These are phyloP conservation scores for Tetrapyrgos nigripes DNA, from an alignment of 1,284 basidiomycete genomes.

Conservation along the genomic window DNA sequence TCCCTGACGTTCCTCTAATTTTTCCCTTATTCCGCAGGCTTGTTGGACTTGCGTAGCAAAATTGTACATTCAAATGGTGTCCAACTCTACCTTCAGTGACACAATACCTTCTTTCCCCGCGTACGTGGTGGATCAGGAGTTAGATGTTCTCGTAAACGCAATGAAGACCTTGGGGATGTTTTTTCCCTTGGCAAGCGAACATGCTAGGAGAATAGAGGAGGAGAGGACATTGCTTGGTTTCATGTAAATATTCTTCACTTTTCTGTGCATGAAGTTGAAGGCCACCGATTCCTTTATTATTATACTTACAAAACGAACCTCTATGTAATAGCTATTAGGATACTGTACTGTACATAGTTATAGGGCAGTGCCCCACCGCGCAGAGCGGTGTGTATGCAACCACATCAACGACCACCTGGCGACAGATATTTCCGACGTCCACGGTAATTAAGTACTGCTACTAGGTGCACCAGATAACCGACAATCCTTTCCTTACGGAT, in stretches of 20 bases:
- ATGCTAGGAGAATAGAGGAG: conserved; percentile 31
- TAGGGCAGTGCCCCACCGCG: no score
- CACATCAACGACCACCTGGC: no score
- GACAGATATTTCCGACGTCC: no score
- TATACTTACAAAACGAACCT: no score
- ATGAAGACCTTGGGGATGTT: conserved; percentile 40
- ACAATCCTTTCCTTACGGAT: no score
- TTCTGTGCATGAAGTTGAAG: no score
- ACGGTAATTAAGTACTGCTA: no score
- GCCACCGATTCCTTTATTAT: no score
- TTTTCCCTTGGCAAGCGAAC: conserved; percentile 41
- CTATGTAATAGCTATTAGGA: no score
- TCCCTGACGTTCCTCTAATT: conserved; percentile 17
- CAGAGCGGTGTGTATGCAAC: no score
- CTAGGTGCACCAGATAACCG: no score
- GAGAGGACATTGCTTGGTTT: conserved; percentile 19
- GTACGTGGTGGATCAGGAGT: conserved; percentile 35
- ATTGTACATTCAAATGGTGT: conserved; percentile 42
- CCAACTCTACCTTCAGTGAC: conserved; percentile 9
- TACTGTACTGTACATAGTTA: no score
- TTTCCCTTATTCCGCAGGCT: conserved; percentile 28
- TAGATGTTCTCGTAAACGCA: conserved; percentile 37
- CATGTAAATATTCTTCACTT: not conserved
- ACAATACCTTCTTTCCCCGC: conserved; percentile 24
- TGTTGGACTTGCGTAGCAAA: conserved; percentile 49